phyloP scores from a whole-genome alignment of 2,329 filamentous ascomycete genomes.

The Ophiosphaerella narmari region DNA sequence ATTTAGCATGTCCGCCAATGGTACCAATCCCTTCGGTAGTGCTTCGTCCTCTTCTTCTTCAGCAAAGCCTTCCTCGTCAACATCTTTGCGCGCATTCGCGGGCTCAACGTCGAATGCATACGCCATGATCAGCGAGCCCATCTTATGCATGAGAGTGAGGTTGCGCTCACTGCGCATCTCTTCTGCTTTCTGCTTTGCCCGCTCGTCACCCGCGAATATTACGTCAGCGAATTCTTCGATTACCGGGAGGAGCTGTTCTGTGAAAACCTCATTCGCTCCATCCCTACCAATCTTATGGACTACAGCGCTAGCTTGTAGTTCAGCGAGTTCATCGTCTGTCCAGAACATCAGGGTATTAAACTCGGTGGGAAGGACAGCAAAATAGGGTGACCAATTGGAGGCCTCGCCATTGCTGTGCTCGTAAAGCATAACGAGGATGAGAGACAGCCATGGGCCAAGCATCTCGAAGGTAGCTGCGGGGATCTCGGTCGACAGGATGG shows the following conservation, averaged over 20 bases:
- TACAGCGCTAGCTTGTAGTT: slow-evolving; percentile 79
- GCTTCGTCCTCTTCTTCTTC: slow-evolving; percentile 55
- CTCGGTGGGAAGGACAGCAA: slow-evolving; percentile 69
- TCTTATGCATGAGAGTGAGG: slow-evolving; percentile 69
- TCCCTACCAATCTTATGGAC: slow-evolving; percentile 74
- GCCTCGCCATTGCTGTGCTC: slow-evolving; percentile 64
- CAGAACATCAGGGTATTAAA: slow-evolving; percentile 95
- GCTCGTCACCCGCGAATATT: slow-evolving; percentile 47
- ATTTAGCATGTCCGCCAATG: slow-evolving; percentile 87
- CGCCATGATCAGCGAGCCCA: slow-evolving; percentile 89
- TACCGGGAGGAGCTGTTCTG: slow-evolving; percentile 60
- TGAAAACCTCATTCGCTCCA: slow-evolving; percentile 72
- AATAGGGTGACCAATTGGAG: slow-evolving; percentile 78
- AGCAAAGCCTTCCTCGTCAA: slow-evolving; percentile 59
- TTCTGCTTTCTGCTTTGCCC: slow-evolving; percentile 35
- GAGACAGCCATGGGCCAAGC: slow-evolving; percentile 56
- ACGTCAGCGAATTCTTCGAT: slow-evolving; percentile 46
- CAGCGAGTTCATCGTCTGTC: slow-evolving; percentile 68
- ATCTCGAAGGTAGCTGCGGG: slow-evolving; percentile 35
- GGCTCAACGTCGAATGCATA: slow-evolving; percentile 84
- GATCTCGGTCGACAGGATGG: slow-evolving; percentile 64
- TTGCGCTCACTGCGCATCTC: slow-evolving; percentile 55
- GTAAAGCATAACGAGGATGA: slow-evolving; percentile 81
- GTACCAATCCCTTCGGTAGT: slow-evolving; percentile 79
- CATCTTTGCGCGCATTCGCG: slow-evolving; percentile 51